Conservation (phyloP, 257 asterid species). For the Gentiana dahurica region DNA sequence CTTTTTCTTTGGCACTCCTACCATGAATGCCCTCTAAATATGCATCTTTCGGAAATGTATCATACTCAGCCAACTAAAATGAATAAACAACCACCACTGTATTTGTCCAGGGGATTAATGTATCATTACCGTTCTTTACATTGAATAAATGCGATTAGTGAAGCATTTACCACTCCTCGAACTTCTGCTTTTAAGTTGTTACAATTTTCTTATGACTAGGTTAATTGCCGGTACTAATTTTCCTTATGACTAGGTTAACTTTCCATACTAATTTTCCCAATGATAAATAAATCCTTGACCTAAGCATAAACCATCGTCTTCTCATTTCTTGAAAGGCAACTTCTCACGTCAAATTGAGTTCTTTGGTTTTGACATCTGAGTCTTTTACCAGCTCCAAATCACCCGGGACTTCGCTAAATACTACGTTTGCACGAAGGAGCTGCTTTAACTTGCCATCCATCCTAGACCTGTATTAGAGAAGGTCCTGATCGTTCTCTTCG, state of each 20-base stretch:
- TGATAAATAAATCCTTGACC: background rate
- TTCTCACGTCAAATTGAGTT: background rate
- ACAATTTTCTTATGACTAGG: background rate
- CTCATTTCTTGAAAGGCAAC: background rate
- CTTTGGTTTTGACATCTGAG: background rate
- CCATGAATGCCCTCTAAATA: no score
- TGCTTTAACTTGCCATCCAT: constrained; percentile 86
- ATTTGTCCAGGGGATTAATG: no score
- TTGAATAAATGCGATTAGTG: background rate
- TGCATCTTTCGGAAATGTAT: no score
- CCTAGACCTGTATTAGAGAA: constrained; percentile 63
- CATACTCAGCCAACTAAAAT: no score
- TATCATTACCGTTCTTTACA: background rate
- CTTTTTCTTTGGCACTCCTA: no score
- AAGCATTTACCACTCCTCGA: background rate
- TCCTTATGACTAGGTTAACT: background rate
- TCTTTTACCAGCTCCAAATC: background rate
- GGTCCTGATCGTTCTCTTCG: constrained; percentile 98
- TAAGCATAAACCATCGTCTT: background rate
- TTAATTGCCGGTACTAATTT: background rate
- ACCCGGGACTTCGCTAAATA: no score
- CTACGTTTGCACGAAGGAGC: constrained; percentile 88
- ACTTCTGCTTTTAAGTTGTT: background rate
- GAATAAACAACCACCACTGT: no score
- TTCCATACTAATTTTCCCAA: background rate